Conservation (phyloP, 2,329 filamentous ascomycete species). For the Alternaria ethzedia region DNA sequence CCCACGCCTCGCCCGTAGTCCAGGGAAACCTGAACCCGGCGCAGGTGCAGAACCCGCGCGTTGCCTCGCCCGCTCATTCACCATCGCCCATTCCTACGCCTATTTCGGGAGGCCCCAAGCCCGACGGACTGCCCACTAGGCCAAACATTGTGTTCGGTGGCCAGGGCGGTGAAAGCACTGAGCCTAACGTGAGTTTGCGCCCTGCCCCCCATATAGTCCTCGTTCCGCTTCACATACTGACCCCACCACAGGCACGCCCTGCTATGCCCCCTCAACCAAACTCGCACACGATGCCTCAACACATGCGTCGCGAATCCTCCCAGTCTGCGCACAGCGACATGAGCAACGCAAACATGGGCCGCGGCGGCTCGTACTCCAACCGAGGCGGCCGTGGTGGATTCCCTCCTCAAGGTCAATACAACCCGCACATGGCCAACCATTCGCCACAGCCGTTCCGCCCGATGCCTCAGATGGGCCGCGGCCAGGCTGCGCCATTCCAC, state of each 20-base stretch:
- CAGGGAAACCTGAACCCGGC: slow-evolving; percentile 63
- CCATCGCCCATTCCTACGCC: slow-evolving; percentile 94
- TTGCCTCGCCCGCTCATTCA: slow-evolving; percentile 84
- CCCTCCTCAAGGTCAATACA: slow-evolving; percentile 55
- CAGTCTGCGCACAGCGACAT: slow-evolving; percentile 81
- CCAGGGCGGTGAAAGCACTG: slow-evolving; percentile 72
- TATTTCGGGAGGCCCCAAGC: slow-evolving; percentile 81
- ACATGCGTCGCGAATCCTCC: slow-evolving; percentile 85
- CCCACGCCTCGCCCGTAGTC: slow-evolving; percentile 71
- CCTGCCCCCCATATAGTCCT: neutral
- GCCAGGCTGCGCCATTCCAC: slow-evolving; percentile 61
- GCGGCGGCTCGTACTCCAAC: slow-evolving; percentile 47
- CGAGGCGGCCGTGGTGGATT: slow-evolving; percentile 58
- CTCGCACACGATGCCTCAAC: slow-evolving; percentile 59
- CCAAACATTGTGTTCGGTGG: slow-evolving; percentile 81
- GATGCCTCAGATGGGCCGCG: slow-evolving; percentile 58
- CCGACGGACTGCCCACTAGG: slow-evolving; percentile 74
- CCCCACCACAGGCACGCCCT: slow-evolving; percentile 67
- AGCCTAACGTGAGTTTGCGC: slow-evolving; percentile 70
- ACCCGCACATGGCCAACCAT: slow-evolving; percentile 48
- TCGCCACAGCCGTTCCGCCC: slow-evolving; percentile 63
- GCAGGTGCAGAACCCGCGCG: slow-evolving; percentile 68
- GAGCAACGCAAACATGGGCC: slow-evolving; percentile 62
- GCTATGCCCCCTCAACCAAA: slow-evolving; percentile 60
- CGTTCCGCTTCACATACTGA: slow-evolving; percentile 18